Conservation (phyloP, 192 early-diverging fungal species). For the Linnemannia zychae region DNA sequence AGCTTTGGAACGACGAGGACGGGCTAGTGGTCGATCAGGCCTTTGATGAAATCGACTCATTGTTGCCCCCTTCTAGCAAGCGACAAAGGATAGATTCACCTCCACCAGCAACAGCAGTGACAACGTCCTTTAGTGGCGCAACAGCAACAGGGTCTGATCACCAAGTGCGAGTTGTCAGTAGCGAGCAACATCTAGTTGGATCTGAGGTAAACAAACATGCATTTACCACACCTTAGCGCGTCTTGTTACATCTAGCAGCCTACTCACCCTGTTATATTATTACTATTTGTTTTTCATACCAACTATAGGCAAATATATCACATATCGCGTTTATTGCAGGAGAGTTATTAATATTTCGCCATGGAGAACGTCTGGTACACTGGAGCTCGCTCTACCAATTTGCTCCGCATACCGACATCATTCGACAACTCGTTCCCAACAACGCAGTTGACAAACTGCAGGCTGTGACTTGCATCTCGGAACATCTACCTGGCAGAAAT, state of each 20-base stretch:
- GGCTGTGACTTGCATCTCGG: background rate
- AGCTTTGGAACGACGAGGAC: constrained; percentile 45
- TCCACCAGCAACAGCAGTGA: background rate
- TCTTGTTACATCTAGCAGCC: background rate
- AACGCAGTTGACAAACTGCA: background rate
- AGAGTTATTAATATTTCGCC: constrained; percentile 16
- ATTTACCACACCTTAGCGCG: background rate
- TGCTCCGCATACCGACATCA: background rate
- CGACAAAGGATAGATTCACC: constrained; percentile 23
- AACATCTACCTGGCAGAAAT: background rate
- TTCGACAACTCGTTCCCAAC: background rate
- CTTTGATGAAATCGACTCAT: constrained; percentile 15
- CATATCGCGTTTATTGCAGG: constrained; percentile 6
- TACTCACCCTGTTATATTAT: background rate
- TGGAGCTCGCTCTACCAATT: constrained; percentile 15
- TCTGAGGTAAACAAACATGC: constrained; percentile 11
- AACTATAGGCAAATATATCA: background rate
- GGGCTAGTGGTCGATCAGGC: constrained; percentile 15
- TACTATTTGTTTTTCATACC: background rate
- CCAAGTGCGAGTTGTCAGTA: background rate
- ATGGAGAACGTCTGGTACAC: background rate
- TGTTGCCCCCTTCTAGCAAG: constrained; percentile 9
- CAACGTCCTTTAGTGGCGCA: background rate
- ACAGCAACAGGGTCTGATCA: background rate
- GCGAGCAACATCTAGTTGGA: constrained; percentile 11